These are phyloP conservation scores for Solanum chacoense DNA, from an alignment of 305 asterid genomes.

Conservation along the genomic window DNA sequence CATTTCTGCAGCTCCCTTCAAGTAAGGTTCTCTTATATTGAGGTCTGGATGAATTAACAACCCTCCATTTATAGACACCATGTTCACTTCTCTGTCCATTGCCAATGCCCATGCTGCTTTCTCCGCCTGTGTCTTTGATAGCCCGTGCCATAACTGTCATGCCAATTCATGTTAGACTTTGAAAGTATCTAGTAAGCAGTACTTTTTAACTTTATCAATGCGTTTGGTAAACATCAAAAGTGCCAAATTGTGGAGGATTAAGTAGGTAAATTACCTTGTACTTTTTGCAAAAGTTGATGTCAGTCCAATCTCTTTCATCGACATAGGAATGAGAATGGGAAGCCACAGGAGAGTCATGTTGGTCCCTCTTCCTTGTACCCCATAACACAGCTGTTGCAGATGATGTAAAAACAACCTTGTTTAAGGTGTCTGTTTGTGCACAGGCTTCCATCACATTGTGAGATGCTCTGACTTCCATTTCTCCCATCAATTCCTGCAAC, in stretches of 20 bases:
- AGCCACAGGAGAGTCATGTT: not conserved
- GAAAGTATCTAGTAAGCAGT: not conserved
- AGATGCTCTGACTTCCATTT: conserved; percentile 92
- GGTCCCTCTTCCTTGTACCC: conserved; percentile 30
- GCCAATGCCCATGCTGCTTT: conserved; percentile 93
- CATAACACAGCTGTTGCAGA: conserved; percentile 84
- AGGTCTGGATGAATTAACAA: conserved; percentile 48
- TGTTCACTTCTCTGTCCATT: conserved; percentile 84
- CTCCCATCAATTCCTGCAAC: conserved; percentile 69
- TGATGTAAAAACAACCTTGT: conserved; percentile 76
- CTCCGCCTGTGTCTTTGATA: conserved; percentile 81
- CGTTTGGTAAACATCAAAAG: not conserved
- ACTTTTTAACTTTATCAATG: not conserved
- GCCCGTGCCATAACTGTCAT: conserved; percentile 75
- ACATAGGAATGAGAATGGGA: conserved; percentile 12
- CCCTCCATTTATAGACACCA: conserved; percentile 79
- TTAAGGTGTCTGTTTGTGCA: conserved; percentile 73
- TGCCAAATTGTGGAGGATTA: not conserved
- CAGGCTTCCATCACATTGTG: conserved; percentile 95
- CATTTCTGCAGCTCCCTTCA: conserved; percentile 88
- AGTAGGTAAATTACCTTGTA: conserved; percentile 31
- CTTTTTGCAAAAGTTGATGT: conserved; percentile 50
- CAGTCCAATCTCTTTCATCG: conserved; percentile 78
- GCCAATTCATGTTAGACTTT: not conserved
- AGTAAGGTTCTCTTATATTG: conserved; percentile 63